Evolutionary conservation across 805 yeast species (phyloP), one percentile per base, ranked within the genome.

Genomic region (Clavispora vitiphila): DNA sequence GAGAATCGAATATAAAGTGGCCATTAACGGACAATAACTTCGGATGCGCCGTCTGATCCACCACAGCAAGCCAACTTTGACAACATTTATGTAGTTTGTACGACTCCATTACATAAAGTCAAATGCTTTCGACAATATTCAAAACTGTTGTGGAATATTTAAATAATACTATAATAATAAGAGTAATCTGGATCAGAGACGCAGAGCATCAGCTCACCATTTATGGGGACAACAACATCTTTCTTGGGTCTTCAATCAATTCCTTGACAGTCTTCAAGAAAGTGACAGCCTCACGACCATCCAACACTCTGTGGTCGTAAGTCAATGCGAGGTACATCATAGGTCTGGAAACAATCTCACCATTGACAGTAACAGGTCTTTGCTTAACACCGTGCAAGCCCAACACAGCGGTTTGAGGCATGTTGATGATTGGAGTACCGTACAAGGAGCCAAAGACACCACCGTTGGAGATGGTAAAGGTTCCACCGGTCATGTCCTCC

Each of bases 241-340:
- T 91, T 77, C 96, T 84, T 69, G 99, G 99, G 67, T 93, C 99
- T 76, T 93, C 98, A 56, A 93, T 87, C 69, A 86, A 80, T 74
- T 93, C 99, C 78, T 93, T 93, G 51, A 93, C 83, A 26, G 96
- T 87, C 76, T 81, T 90, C 72, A 93, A 79, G 87, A 91, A 93
- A 46, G 91, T 86, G 49, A 93, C 99, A 43, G 97, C 98, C 74
- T 93, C 99, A 72, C 98, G 87, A 56, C 99, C 99, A 64, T 93
- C 99, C 63, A 93, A 76, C 63, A 93, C 82, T 76, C 99, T 85
- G 76, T 93, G 99, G 65, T 93, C 99, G 68, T 93, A 93, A 44
- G 99, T 91, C 67, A 93, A 83, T 41, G 99, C 99, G 60, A 93
- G 72, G 79, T 93, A 93, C 99, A 93, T 93, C 98, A 93, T 91